Evolutionary conservation across 345 rosid species (phyloP), one percentile per base, ranked within the genome.

Genomic region (Camelina laxa): DNA sequence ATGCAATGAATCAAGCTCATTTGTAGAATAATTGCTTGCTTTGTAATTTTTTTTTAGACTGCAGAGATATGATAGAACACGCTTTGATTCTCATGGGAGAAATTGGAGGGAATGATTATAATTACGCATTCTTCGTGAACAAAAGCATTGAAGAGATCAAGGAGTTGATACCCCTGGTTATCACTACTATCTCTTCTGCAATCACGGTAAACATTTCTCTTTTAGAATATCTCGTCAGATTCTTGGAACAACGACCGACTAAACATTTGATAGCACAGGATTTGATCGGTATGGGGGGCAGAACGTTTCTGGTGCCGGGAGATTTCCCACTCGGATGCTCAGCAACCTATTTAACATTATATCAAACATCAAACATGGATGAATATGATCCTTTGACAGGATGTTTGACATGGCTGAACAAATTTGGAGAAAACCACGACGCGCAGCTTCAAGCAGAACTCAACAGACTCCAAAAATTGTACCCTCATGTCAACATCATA

Each of bases 21-120:
- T 49, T 45, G 5, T 57, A 16, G 7, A 0, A 24, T 33, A 13
- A 39, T 13, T 6, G 16, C 21, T 38, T 20, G 13, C 48, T 12
- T 12, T 49, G 4, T n/a, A 39, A 39, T 39, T 3, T 17, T 39
- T 7, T 36, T 38, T 49, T 58, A 74, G 78, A 58, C 1, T 80
- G 86, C 45, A 69, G 53, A 78, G 55, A 69, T 27, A 64, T 79
- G 61, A 74, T 85, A 0, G 24, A 51, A 12, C 78, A 56, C 22
- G 82, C 88, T 14, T 45, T 87, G 75, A 63, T 87, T 79, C 80
- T 84, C 4, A 66, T 85, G 83, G 91, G 89, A 78, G 89, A 84
- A 60, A 82, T 87, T 36, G 91, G 89, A 50, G 89, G 91, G 6
- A 87, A 87, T 8, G 89, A 87, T 21, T 85, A 82, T 64, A 79